Percentiles rank a stretch among this genome's conserved stretches.
Conservation (phyloP, 83 land plant genomes). For the Diphasiastrum complanatum region DNA sequence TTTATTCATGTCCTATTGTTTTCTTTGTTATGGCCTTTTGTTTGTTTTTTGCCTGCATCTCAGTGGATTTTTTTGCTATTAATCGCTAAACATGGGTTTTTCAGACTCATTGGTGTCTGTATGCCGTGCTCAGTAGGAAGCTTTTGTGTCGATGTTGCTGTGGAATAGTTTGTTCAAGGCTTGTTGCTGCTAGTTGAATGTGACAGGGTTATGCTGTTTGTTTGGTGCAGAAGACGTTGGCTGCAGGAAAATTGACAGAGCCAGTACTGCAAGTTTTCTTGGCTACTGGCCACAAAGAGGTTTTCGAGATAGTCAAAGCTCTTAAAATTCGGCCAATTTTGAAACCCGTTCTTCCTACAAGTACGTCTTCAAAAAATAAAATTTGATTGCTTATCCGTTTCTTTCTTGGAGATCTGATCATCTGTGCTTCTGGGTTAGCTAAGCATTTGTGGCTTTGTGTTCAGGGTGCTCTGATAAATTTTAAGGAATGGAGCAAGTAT, state of each 20-base stretch:
- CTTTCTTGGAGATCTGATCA: no score
- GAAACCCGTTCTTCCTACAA: constrained; percentile 21
- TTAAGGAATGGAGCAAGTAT: no score
- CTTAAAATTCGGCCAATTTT: constrained; percentile 12
- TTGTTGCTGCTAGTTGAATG: neutral
- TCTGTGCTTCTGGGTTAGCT: no score
- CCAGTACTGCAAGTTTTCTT: constrained; percentile 19
- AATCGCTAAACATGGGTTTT: neutral
- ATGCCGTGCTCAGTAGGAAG: neutral
- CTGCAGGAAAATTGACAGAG: constrained; percentile 25
- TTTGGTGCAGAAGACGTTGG: constrained; percentile 16
- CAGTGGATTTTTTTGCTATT: neutral
- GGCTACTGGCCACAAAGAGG: constrained; percentile 20
- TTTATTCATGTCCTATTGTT: neutral
- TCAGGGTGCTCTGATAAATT: no score
- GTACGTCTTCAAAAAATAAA: neutral
- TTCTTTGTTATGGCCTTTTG: neutral
- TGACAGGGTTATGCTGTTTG: neutral
- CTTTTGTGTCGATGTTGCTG: neutral
- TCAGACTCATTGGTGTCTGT: neutral
- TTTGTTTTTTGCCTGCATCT: neutral
- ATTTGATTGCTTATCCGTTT: no score
- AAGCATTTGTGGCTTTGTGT: no score
- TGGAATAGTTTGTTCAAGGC: neutral
- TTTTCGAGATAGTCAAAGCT: constrained; percentile 8